Conservation (phyloP, 257 asterid species). For the Coffea canephora region DNA sequence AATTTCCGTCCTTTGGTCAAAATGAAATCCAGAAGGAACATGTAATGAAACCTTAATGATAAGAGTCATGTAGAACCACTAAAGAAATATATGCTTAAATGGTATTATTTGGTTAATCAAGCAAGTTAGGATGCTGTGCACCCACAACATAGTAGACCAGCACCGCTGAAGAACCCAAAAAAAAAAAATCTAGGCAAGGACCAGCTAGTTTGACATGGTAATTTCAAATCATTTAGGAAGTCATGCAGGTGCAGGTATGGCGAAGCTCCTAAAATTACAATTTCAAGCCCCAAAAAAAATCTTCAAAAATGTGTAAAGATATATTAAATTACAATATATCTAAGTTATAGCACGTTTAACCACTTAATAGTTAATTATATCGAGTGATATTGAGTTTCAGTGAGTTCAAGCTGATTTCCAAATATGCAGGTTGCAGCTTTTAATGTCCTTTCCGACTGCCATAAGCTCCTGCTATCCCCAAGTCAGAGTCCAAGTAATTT, state of each 20-base stretch:
- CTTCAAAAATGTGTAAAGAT: too few relatives aligned
- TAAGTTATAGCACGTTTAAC: too few relatives aligned
- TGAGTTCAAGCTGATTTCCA: too few relatives aligned
- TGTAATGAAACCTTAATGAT: neutral
- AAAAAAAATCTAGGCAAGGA: neutral
- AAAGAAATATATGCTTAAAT: neutral
- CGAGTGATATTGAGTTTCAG: too few relatives aligned
- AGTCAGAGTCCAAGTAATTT: too few relatives aligned
- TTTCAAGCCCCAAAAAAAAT: too few relatives aligned
- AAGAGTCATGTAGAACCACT: neutral
- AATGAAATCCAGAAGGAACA: neutral
- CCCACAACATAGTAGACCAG: neutral
- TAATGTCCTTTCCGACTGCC: too few relatives aligned
- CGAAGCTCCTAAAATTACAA: too few relatives aligned
- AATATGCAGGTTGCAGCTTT: too few relatives aligned
- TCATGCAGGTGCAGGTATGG: neutral
- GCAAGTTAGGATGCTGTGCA: neutral
- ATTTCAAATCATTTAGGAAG: neutral
- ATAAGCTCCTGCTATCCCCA: too few relatives aligned
- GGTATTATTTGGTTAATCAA: neutral
- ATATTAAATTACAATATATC: too few relatives aligned
- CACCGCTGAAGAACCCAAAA: neutral
- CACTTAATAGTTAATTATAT: too few relatives aligned
- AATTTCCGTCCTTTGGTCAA: neutral
- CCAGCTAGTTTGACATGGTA: neutral